Base-by-base conservation (phyloP, 306 rosid genomes). In the Acmispon strigosus region DNA sequence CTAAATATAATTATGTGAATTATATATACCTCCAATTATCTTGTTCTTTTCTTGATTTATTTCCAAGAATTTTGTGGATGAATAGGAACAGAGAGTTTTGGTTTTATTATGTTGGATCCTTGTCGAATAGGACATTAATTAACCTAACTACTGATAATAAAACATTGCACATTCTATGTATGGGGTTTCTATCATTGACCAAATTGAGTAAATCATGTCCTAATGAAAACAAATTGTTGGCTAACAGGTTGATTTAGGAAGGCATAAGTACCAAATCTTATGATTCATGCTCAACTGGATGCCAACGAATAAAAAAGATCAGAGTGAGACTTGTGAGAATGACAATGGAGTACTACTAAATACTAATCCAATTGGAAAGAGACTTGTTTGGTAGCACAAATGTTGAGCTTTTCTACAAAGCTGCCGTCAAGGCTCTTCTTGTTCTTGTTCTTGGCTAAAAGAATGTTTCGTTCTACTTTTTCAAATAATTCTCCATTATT, bases 91-190 rank as follows among this genome's bases (percentile, higher is more conserved):
- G 7, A 36, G 62, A 20, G 54, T 41, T 45, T 54, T 34, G 67
- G 73, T 63, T 77, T 62, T 55, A 54, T 49, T 10, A 63, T 63
- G 77, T 70, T 55, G 55, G 82, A 71, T 71, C 61, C 61, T 63
- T 70, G 62, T 78, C 68, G 8, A 62, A 63, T 19, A 8, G 32
- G 32, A 2, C 32, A 27, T 4, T 27, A 3, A 27, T 27, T 27
- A 27, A 27, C 32, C 32, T 27, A 27, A 27, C 32, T 27, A 27
- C 32, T 27, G 32, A 27, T 27, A 27, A 27, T 1, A 27, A 27
- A 27, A 27, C 32, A 27, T 4, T 27, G 32, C 32, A 27, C 32
- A 27, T 27, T 4, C 32, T 0, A 27, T 27, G 32, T 2, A 27
- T 27, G 3, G 4, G 32, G 32, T 27, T 27, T 27, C 32, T 27